Evolutionary conservation across 1,284 basidiomycete species (phyloP).

Genomic region (Gymnopus androsaceus): DNA sequence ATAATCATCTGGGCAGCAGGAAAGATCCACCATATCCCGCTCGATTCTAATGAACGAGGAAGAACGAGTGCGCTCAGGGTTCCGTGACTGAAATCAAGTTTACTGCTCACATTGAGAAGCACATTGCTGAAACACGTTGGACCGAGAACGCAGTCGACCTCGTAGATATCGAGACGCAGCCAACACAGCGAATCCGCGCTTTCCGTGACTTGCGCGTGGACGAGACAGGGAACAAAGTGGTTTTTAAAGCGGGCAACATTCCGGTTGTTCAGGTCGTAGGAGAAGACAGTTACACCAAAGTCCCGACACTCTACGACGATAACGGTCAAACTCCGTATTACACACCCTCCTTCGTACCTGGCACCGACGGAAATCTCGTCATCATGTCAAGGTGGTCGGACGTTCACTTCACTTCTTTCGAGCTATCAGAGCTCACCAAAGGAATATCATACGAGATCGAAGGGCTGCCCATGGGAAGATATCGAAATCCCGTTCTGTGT

Average conservation of each 20-base stretch:
- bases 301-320: slow-evolving; percentile 50
- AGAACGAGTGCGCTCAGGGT: slow-evolving; percentile 41
- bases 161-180: slow-evolving; percentile 51
- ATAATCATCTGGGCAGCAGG: slow-evolving; percentile 75
- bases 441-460: slow-evolving; percentile 49
- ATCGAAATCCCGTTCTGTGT: slow-evolving; percentile 60
- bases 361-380: slow-evolving; percentile 46
- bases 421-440: slow-evolving; percentile 56
- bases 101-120: slow-evolving; percentile 61
- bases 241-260: slow-evolving; percentile 58
- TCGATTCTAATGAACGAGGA: slow-evolving; percentile 49
- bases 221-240: slow-evolving; percentile 47
- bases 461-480: slow-evolving; percentile 66
- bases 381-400: slow-evolving; percentile 73
- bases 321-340: slow-evolving; percentile 53
- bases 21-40: slow-evolving; percentile 64
- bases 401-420: slow-evolving; percentile 60
- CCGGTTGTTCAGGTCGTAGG: slow-evolving; percentile 53
- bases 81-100: slow-evolving; percentile 56
- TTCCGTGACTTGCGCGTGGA: slow-evolving; percentile 63
- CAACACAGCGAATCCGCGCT: slow-evolving; percentile 55
- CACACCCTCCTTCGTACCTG: slow-evolving; percentile 65
- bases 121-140: slow-evolving; percentile 57
- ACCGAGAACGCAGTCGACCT: slow-evolving; percentile 46
- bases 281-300: slow-evolving; percentile 31